Evolutionary conservation across 257 asterid genomes (phyloP), one percentile per base, ranked within the genome.

Genomic region (Przewalskia tangutica): DNA sequence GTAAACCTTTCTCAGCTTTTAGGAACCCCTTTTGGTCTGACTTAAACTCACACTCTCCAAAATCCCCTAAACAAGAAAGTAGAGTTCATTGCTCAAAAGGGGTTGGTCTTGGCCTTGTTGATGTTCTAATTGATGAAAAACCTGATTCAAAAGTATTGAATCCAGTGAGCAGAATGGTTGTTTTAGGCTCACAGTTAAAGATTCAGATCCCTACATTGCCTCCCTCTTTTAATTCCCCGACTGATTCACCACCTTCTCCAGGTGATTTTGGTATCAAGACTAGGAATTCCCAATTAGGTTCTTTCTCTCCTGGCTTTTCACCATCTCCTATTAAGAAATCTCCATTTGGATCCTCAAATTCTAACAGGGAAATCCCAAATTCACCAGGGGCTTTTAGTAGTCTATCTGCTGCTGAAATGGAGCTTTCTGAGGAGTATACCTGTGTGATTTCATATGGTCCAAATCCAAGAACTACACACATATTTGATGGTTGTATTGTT

Each of bases 391-490:
- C 54, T 80, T 76, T 83, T 46, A 82, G 92, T 79, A 79, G 86
- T 68, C 89, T 93, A 17, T 92, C 98, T 62, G 88, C 87, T 54
- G 84, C 82, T 82, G 97, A 91, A 81, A 92, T 95, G 93, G 97
- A 93, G 91, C 92, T 92, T 17, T 95, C 97, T 1, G 98, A 95
- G 91, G 98, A 95, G 77, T 95, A 95, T 71, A 93, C 98, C 4
- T 87, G 98, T 82, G 98, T 95, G 84, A 91, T 93, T 44, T 90
- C 95, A 27, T 85, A 89, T 54, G 98, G 98, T 32, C 97, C 97
- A 17, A 95, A 91, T 86, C 98, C 98, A 8, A 93, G 81, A 55
- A 95, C 97, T 27, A 93, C 92, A 12, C 98, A 95, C 76, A 93
- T 95, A 81, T 93, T 89, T 80, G 98, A 95, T 65, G 94, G 93